Conservation (phyloP, 2,329 filamentous ascomycete species). For the Zalaria obscura region DNA sequence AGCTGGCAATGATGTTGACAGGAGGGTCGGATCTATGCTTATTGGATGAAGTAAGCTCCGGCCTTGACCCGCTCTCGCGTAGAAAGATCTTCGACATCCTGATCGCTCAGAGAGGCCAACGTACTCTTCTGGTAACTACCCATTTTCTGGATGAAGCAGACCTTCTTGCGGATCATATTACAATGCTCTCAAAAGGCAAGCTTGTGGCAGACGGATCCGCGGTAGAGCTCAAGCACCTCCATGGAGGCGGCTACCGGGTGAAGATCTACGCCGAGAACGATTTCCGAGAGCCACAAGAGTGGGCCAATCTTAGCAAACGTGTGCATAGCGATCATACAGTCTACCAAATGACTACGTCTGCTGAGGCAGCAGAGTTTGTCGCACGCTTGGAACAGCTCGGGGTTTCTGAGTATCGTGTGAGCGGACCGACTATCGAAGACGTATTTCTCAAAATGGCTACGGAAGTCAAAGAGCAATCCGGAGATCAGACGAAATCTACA, state of each 20-base stretch:
- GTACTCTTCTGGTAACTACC: constrained; percentile 79
- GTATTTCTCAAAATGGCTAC: constrained; percentile 80
- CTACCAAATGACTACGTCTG: constrained; percentile 57
- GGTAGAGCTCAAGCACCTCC: constrained; percentile 66
- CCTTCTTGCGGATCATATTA: constrained; percentile 75
- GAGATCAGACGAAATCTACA: constrained; percentile 7
- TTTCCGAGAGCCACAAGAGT: constrained; percentile 24
- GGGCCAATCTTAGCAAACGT: constrained; percentile 18
- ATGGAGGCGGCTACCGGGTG: constrained; percentile 76
- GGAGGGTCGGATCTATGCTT: constrained; percentile 80
- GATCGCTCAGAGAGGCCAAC: constrained; percentile 63
- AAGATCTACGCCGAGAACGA: constrained; percentile 48
- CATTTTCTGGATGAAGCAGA: constrained; percentile 93
- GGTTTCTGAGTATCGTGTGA: constrained; percentile 68
- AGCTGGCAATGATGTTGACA: constrained; percentile 90
- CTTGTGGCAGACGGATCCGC: constrained; percentile 73
- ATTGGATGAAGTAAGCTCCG: constrained; percentile 81
- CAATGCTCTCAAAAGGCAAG: constrained; percentile 71
- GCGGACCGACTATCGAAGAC: constrained; percentile 82
- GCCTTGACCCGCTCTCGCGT: constrained; percentile 72
- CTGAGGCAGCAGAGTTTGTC: constrained; percentile 58
- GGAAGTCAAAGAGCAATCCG: constrained; percentile 48
- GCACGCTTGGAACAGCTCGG: constrained; percentile 50
- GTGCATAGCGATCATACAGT: constrained; percentile 55
- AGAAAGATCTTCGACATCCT: constrained; percentile 92